These are phyloP conservation scores for Meyerozyma smithsonii DNA, from an alignment of 1,139 yeast species.

Conservation along the genomic window DNA sequence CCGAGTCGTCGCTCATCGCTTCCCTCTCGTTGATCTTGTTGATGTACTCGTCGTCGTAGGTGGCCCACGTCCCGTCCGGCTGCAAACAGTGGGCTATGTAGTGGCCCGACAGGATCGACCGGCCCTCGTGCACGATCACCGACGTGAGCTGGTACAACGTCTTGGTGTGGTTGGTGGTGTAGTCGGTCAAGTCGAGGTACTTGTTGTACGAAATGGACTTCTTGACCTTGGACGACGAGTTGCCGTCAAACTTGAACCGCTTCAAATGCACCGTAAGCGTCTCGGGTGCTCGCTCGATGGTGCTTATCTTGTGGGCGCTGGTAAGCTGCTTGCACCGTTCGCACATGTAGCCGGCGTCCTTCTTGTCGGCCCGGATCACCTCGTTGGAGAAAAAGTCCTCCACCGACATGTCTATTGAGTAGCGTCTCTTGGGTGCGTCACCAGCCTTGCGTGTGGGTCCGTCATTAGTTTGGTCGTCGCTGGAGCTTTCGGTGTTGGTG, in stretches of 20 bases:
- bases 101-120: conserved; percentile 90
- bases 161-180: conserved; percentile 42
- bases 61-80: conserved; percentile 88
- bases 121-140: conserved; percentile 91
- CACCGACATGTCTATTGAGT: conserved; percentile 69
- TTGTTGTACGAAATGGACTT: conserved; percentile 81
- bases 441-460: background rate
- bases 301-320: conserved; percentile 69
- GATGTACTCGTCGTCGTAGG: conserved; percentile 89
- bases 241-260: conserved; percentile 82
- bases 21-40: conserved; percentile 67
- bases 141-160: conserved; percentile 71
- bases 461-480: conserved; percentile 5
- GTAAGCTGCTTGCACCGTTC: conserved; percentile 79
- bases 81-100: conserved; percentile 88
- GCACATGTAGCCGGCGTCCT: conserved; percentile 76
- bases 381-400: conserved; percentile 81
- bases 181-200: conserved; percentile 66
- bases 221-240: conserved; percentile 74
- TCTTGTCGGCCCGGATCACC: conserved; percentile 58
- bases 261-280: conserved; percentile 82
- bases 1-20: conserved; percentile 79
- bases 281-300: conserved; percentile 82
- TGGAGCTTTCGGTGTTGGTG: conserved; percentile 7
- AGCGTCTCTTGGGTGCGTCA: conserved; percentile 15